Base-by-base conservation (phyloP, 768 basidiomycete species). In the Galerina marginata region DNA sequence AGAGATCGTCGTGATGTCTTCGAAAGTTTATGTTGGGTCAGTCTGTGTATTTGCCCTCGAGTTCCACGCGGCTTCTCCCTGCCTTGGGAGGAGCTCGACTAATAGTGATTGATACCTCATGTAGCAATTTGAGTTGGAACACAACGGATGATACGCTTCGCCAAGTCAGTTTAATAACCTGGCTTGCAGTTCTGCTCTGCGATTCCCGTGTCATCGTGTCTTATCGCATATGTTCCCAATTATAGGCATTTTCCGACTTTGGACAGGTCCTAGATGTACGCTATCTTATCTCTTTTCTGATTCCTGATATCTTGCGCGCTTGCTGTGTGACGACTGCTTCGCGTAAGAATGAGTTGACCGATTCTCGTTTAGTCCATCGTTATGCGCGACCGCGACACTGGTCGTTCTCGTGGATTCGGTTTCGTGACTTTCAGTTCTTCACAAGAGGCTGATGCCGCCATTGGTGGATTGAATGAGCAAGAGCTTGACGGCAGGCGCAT, bases 311-410 rank as follows among this genome's bases (percentile, higher is more conserved):
- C 65, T 65, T 67, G 65, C 65, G 66, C 65, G 67, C 64, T 70
- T 65, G 63, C 63, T 64, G 48, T 61, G 57, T 60, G 54, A 48
- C 40, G 59, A 51, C 44, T 61, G 61, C 62, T 62, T 55, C 55
- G 67, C 60, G 65, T 71, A 71, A 76, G 72, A 71, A 72, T 69
- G 72, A 67, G 74, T 73, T 75, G 74, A 71, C 78, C 79, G 68
- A 74, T 79, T 58, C 67, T 65, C 67, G 74, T 77, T 65, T 77
- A 97, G 94, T 92, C 91, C 68, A 95, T 96, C 79, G 95, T 96
- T 75, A 96, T 96, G 95, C 91, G 93, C 81, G 96, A 99, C 80
- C 93, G 95, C 73, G 96, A 97, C 73, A 98, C 96, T 66, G 92
- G 93, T 61, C 93, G 96, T 72, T 96, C 94, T 65, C 91, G 96